Conservation (phyloP, 257 asterid genomes). For the Nicotiana undulata region DNA sequence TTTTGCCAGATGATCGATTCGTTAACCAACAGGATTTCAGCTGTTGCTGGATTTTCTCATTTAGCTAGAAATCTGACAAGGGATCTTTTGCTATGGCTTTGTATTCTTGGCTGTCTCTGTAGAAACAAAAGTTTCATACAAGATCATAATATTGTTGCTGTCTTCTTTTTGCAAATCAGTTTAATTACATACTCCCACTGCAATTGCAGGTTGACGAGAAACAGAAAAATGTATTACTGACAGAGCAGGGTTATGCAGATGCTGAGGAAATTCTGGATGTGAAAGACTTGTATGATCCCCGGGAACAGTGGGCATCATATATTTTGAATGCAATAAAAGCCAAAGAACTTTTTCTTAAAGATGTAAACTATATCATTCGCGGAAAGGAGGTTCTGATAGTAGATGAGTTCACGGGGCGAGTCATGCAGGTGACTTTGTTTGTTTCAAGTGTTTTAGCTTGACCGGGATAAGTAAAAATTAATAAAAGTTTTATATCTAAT, state of each 20-base stretch:
- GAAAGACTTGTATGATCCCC: conserved; percentile 92
- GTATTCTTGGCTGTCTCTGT: neutral
- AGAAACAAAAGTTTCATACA: neutral
- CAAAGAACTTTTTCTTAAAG: conserved; percentile 89
- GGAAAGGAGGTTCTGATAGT: conserved; percentile 93
- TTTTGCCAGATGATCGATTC: conserved; percentile 10
- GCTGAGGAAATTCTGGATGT: conserved; percentile 94
- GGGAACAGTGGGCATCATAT: conserved; percentile 99
- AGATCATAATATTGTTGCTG: neutral
- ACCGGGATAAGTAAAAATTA: neutral
- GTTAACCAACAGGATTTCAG: conserved; percentile 2
- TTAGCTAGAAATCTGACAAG: neutral
- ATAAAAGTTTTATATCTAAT: neutral
- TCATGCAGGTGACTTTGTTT: conserved; percentile 74
- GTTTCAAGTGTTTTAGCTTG: neutral
- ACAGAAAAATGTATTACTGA: conserved; percentile 72
- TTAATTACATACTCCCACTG: neutral
- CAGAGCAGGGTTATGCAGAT: conserved; percentile 97
- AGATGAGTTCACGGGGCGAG: conserved; percentile 98
- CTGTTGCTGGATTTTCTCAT: neutral
- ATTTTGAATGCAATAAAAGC: conserved; percentile 90
- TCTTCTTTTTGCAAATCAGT: neutral
- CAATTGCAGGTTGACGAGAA: conserved; percentile 93
- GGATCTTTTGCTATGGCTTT: neutral
- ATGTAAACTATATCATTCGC: conserved; percentile 89